Conservation (phyloP, 2,329 filamentous ascomycete species). For the Pyrenochaeta sp. region DNA sequence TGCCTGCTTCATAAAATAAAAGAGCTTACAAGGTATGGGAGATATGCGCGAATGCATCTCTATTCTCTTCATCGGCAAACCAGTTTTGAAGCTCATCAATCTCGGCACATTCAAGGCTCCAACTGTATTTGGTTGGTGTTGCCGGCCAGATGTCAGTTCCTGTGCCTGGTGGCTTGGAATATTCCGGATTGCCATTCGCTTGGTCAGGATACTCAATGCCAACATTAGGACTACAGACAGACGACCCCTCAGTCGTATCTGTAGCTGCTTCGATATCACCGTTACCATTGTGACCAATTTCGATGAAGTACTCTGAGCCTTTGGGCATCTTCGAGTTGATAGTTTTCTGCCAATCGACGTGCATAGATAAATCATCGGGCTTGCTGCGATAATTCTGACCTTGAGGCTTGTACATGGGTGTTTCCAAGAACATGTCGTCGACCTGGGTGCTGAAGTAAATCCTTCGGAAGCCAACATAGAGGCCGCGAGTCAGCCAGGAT, state of each 20-base stretch:
- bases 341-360: constrained; percentile 38
- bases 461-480: constrained; percentile 65
- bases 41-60: constrained; percentile 64
- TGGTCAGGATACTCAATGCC: constrained; percentile 51
- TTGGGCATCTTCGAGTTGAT: constrained; percentile 42
- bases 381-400: constrained; percentile 59
- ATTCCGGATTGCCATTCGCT: constrained; percentile 55
- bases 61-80: constrained; percentile 60
- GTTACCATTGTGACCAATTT: constrained; percentile 50
- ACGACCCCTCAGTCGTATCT: constrained; percentile 30
- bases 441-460: constrained; percentile 65
- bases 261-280: constrained; percentile 46
- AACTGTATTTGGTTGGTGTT: constrained; percentile 55
- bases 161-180: constrained; percentile 52
- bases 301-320: constrained; percentile 47
- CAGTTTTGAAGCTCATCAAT: constrained; percentile 62
- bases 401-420: constrained; percentile 52
- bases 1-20: background rate
- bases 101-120: constrained; percentile 59
- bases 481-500: constrained; percentile 66
- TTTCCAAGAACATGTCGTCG: constrained; percentile 68
- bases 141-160: constrained; percentile 50
- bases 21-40: constrained; percentile 65
- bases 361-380: constrained; percentile 37
- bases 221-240: constrained; percentile 36